Evolutionary conservation across 2,329 filamentous ascomycete species (phyloP).

Genomic region (Colletotrichum gigasporum): DNA sequence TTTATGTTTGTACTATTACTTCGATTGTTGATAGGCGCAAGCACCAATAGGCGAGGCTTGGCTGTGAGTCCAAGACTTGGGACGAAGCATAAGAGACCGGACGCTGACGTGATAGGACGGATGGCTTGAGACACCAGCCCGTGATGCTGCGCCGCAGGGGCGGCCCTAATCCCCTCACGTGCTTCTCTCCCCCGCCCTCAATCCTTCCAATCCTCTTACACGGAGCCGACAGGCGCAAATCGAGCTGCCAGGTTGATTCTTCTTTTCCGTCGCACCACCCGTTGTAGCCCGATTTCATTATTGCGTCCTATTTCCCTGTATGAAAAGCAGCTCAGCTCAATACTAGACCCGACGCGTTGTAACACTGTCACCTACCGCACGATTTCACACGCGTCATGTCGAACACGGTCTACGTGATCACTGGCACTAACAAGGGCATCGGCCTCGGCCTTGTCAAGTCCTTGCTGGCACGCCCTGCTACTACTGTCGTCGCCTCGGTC

Average conservation of each 20-base stretch:
- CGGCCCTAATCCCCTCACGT: slow-evolving; percentile 3
- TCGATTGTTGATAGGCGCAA: no score
- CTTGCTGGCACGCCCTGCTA: slow-evolving; percentile 60
- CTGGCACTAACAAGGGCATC: slow-evolving; percentile 52
- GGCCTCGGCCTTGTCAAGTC: slow-evolving; percentile 46
- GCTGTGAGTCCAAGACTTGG: neutral
- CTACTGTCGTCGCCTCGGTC: slow-evolving; percentile 54
- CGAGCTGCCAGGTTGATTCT: neutral
- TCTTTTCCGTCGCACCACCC: neutral
- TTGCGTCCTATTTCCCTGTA: neutral
- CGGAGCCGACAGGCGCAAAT: neutral
- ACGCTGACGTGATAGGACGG: slow-evolving; percentile 18
- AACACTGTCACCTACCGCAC: neutral
- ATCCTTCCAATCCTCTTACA: slow-evolving; percentile 7
- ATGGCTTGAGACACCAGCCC: neutral
- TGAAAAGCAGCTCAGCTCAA: neutral
- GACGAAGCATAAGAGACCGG: neutral
- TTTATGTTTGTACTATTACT: no score
- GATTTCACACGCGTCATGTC: neutral
- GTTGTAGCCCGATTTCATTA: neutral
- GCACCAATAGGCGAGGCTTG: neutral
- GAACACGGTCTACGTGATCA: slow-evolving; percentile 48
- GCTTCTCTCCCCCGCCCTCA: neutral
- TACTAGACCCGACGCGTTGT: neutral
- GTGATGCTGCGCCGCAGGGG: neutral